Evolutionary conservation across 805 yeast species (phyloP).

Genomic region (Saccharomycopsis fermentans): DNA sequence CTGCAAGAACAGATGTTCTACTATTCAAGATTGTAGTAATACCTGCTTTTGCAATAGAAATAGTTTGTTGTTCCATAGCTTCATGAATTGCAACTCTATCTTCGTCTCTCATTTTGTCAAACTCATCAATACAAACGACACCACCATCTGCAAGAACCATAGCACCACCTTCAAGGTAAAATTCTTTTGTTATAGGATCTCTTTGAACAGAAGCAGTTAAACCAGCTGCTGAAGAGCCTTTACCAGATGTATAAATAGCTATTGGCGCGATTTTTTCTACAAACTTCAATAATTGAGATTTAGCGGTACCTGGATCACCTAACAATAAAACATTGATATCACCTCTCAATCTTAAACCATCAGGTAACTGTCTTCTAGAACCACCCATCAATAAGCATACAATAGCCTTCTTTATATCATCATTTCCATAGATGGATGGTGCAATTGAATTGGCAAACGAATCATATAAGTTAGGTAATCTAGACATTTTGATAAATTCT

Average conservation of each 20-base stretch:
- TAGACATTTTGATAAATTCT: conserved; percentile 68
- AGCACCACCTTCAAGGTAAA: conserved; percentile 97
- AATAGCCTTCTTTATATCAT: conserved; percentile 87
- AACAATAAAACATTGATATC: conserved; percentile 86
- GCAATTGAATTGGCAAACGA: conserved; percentile 84
- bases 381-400: conserved; percentile 93
- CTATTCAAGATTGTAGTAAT: conserved; percentile 94
- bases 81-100: conserved; percentile 98
- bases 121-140: conserved; percentile 97
- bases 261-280: conserved; percentile 94
- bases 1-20: conserved; percentile 92
- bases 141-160: conserved; percentile 99
- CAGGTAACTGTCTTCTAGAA: conserved; percentile 82
- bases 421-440: conserved; percentile 91
- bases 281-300: conserved; percentile 88
- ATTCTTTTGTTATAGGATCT: conserved; percentile 79
- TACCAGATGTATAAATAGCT: conserved; percentile 94
- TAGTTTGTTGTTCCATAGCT: conserved; percentile 99
- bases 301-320: conserved; percentile 99
- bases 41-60: conserved; percentile 98
- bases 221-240: conserved; percentile 99
- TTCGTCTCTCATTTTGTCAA: conserved; percentile 98
- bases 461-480: conserved; percentile 78
- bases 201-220: conserved; percentile 95
- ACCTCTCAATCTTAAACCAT: conserved; percentile 94